phyloP scores from a whole-genome alignment of 352 stramenopile species.

The Phytopythium helicoides region DNA sequence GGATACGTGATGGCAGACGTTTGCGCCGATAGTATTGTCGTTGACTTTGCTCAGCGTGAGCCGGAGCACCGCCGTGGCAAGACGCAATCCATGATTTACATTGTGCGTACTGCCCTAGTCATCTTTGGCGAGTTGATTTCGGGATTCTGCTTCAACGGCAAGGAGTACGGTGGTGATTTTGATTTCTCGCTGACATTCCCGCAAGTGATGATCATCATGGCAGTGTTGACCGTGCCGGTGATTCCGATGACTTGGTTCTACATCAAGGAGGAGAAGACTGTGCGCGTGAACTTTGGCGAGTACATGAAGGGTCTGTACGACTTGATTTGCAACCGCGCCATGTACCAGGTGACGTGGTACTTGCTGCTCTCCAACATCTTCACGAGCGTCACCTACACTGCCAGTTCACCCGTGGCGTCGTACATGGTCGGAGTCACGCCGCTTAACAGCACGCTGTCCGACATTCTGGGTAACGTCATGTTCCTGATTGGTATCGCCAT shows the following conservation, averaged over 20 bases:
- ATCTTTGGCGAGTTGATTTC: constrained; percentile 36
- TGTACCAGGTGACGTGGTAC: constrained; percentile 31
- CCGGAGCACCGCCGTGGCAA: too few species aligned
- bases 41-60: too few species aligned
- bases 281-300: constrained; percentile 19
- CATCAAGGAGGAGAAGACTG: constrained; percentile 49
- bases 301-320: constrained; percentile 40
- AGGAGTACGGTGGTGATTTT: too few species aligned
- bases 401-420: constrained; percentile 21
- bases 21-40: too few species aligned
- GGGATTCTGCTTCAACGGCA: constrained; percentile 48
- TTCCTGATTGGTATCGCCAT: constrained; percentile 26
- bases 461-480: constrained; percentile 28
- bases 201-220: constrained; percentile 42
- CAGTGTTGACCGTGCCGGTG: constrained; percentile 21
- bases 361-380: constrained; percentile 38
- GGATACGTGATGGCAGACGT: constrained; percentile 36
- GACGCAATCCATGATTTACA: too few species aligned
- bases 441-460: constrained; percentile 28
- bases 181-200: constrained; percentile 44
- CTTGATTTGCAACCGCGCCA: constrained; percentile 14
- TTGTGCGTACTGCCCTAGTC: constrained; percentile 41
- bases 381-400: constrained; percentile 28
- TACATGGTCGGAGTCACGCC: constrained; percentile 35
- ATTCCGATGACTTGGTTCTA: constrained; percentile 44